Evolutionary conservation across 768 basidiomycete species (phyloP), one percentile per base, ranked within the genome.

Genomic region (Pleurotus ostreatus): DNA sequence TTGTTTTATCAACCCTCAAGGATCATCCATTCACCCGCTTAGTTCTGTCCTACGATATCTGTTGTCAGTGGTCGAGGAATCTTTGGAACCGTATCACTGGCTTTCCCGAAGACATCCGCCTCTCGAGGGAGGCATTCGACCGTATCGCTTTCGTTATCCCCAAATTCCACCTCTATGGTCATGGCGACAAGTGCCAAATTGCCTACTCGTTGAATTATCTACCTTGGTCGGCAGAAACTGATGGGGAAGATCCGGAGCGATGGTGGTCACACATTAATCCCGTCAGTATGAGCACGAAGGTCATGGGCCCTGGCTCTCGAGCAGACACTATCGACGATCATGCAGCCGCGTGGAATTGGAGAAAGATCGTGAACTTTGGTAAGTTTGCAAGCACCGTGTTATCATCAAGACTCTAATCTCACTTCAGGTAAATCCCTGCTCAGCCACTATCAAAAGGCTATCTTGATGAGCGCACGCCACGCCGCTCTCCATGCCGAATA

Each of bases 21-120:
- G 45, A 49, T 30, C 55, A 55, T 9, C 39, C 38, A 1, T 55
- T 55, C 25, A 15, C 6, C 1, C 30, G 23, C 9, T 37, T 70
- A 5, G 48, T 60, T 7, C 25, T 68, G 1, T 70, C 66, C 0
- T 74, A 74, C 54, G 71, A 74, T 56, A 70, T 67, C 30, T 58
- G 51, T 5, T 70, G 66, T 45, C 67, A 68, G 45, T 70, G 51
- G 48, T 55, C 30, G 8, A 55, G 37, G 18, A 59, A 59, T 26
- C 43, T 58, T 46, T 5, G 15, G 12, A 9, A 6, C 11, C 43
- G 57, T 8, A 34, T 57, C 13, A 5, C 15, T 7, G 37, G 23
- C n/a, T 46, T 60, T 15, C 59, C 56, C 12, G 9, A n/a, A 12
- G 12, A 1, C 38, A 56, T 59, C 13, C 59, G 48, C 22, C 25